Conservation (phyloP, 371 early-diverging fungal genomes). For the Rhizoclosmatium hyalinum region DNA sequence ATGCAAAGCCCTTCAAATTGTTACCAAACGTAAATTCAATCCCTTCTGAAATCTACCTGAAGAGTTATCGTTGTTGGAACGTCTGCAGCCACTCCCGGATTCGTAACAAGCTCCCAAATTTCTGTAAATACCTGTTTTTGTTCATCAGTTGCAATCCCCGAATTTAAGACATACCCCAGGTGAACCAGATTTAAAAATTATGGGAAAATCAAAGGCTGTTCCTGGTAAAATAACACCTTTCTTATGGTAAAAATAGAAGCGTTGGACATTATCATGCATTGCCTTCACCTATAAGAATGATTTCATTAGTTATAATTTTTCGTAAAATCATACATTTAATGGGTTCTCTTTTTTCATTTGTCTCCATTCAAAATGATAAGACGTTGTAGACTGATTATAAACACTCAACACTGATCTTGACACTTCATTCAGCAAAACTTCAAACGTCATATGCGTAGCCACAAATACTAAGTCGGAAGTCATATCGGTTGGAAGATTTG, state of each 20-base stretch:
- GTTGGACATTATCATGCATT: constrained; percentile 41
- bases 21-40: background rate
- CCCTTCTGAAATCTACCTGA: constrained; percentile 29
- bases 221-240: constrained; percentile 55
- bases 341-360: constrained; percentile 33
- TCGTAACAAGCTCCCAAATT: constrained; percentile 43
- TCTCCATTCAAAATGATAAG: constrained; percentile 52
- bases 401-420: constrained; percentile 50
- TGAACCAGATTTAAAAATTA: constrained; percentile 51
- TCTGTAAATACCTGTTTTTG: constrained; percentile 44
- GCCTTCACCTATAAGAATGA: constrained; percentile 36
- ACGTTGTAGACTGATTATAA: constrained; percentile 49
- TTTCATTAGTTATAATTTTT: background rate
- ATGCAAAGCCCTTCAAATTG: constrained; percentile 39
- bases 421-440: constrained; percentile 40
- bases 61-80: constrained; percentile 34
- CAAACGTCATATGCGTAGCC: constrained; percentile 43
- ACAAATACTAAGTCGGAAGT: constrained; percentile 38
- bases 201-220: constrained; percentile 53
- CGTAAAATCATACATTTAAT: constrained; percentile 36
- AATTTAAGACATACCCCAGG: constrained; percentile 47
- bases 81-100: constrained; percentile 17
- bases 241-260: constrained; percentile 52
- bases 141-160: constrained; percentile 5
- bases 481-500: background rate